Percentiles rank a stretch among this genome's conserved stretches.
Evolutionary conservation across 192 early-diverging fungal species (phyloP).

Genomic region (Backusella morwellensis): DNA sequence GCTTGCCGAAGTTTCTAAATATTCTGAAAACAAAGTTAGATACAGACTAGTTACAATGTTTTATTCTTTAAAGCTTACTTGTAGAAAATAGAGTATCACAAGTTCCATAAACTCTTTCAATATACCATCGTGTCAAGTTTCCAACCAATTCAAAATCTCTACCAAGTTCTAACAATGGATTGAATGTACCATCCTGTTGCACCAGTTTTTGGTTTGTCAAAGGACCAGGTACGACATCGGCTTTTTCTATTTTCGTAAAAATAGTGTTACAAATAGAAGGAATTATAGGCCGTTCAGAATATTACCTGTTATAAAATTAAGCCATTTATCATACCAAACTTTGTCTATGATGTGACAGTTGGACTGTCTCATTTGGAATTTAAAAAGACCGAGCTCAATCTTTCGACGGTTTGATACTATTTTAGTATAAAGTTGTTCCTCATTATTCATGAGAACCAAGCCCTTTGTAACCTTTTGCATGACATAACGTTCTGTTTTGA

Average conservation of each 20-base stretch:
- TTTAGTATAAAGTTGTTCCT: not conserved
- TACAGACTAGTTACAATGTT: not conserved
- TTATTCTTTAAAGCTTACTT: not conserved
- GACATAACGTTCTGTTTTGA: not conserved
- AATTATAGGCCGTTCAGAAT: not conserved
- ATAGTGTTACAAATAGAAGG: not conserved
- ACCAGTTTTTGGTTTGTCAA: not conserved
- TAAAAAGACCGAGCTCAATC: not conserved
- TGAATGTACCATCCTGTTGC: not conserved
- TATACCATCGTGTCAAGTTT: constrained; percentile 1
- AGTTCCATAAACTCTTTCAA: not conserved
- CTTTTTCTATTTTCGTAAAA: not conserved
- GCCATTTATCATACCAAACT: not conserved
- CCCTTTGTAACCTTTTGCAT: not conserved
- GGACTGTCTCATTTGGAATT: not conserved
- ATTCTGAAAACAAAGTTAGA: not conserved
- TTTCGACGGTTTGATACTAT: not conserved
- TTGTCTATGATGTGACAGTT: not conserved
- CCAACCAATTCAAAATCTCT: not conserved
- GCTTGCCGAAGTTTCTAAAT: not conserved
- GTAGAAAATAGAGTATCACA: not conserved
- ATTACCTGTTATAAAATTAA: not conserved
- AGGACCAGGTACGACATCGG: not conserved
- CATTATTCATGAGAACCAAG: not conserved
- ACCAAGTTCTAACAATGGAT: not conserved